These are phyloP conservation scores for Claviceps sp. DNA, from an alignment of 2,329 filamentous ascomycete genomes.

Conservation along the genomic window DNA sequence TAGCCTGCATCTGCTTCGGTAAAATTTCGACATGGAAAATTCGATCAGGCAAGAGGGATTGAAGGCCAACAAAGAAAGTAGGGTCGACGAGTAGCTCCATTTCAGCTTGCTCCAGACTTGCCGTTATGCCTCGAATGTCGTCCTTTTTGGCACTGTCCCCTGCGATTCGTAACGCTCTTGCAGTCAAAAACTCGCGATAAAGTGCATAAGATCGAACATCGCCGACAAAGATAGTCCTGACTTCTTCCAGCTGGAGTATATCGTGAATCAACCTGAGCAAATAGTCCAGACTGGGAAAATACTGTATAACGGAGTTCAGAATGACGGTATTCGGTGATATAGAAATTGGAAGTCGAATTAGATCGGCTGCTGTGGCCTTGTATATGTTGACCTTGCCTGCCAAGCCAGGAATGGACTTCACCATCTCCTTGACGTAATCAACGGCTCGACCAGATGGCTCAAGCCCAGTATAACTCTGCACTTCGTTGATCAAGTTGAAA, in stretches of 20 bases:
- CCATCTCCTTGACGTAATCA: conserved; percentile 9
- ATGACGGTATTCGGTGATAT: conserved; percentile 9
- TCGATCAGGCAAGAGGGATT: conserved; percentile 5
- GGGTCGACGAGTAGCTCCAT: conserved; percentile 14
- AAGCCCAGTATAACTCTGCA: conserved; percentile 15
- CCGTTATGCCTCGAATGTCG: conserved; percentile 2
- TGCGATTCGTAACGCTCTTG: neutral
- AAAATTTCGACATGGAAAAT: conserved; percentile 13
- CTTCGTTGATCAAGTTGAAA: conserved; percentile 12
- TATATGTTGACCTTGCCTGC: conserved; percentile 2
- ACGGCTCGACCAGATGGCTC: conserved; percentile 14
- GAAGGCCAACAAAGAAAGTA: conserved; percentile 12
- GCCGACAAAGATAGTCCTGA: conserved; percentile 9
- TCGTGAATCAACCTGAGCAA: conserved; percentile 8
- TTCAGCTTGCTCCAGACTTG: conserved; percentile 8
- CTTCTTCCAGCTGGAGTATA: neutral
- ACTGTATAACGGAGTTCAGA: conserved; percentile 16
- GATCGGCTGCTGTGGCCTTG: neutral
- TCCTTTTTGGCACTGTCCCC: neutral
- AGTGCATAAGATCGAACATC: conserved; percentile 11
- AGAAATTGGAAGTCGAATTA: neutral
- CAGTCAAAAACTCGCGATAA: conserved; percentile 7
- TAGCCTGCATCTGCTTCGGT: conserved; percentile 14
- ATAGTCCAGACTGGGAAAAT: conserved; percentile 16
- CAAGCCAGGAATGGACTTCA: conserved; percentile 5